phyloP scores from a whole-genome alignment of 208 protist genomes.

The Phytomonas francai region DNA sequence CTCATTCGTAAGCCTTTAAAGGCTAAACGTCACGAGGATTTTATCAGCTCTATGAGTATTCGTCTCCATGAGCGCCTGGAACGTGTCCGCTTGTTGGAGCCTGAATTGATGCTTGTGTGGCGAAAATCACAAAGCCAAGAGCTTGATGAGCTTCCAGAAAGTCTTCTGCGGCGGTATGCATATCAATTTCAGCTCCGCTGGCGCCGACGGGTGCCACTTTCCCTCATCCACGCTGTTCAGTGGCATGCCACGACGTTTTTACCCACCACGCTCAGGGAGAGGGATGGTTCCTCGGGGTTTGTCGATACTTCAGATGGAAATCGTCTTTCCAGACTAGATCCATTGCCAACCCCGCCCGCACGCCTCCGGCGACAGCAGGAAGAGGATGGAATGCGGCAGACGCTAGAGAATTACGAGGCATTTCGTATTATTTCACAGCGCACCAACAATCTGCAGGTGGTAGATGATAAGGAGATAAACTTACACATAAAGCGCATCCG shows the following conservation, averaged over 20 bases:
- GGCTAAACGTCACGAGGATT: slow-evolving; percentile 4
- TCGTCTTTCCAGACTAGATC: not conserved
- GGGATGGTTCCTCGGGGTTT: not conserved
- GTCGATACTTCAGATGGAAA: not conserved
- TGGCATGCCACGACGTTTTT: slow-evolving; percentile 80
- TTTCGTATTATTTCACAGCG: slow-evolving; percentile 85
- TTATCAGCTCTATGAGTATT: not conserved
- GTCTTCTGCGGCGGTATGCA: slow-evolving; percentile 77
- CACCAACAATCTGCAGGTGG: slow-evolving; percentile 86
- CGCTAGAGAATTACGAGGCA: slow-evolving; percentile 80
- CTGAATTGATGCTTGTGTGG: slow-evolving; percentile 59
- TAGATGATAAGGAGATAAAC: slow-evolving; percentile 87
- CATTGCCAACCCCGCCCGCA: slow-evolving; percentile 33
- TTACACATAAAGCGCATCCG: slow-evolving; percentile 62
- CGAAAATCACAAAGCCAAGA: slow-evolving; percentile 49
- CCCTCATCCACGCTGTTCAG: slow-evolving; percentile 67
- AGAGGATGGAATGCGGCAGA: slow-evolving; percentile 65
- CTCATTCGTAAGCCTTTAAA: slow-evolving; percentile 68
- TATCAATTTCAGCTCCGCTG: slow-evolving; percentile 78
- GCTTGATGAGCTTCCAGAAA: slow-evolving; percentile 78
- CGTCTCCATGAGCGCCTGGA: slow-evolving; percentile 44
- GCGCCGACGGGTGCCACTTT: slow-evolving; percentile 56
- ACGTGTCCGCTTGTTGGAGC: slow-evolving; percentile 42
- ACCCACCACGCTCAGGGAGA: slow-evolving; percentile 16
- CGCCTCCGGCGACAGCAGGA: slow-evolving; percentile 60